phyloP scores from a whole-genome alignment of 2,329 filamentous ascomycete species.

The Ilyonectria destructans region DNA sequence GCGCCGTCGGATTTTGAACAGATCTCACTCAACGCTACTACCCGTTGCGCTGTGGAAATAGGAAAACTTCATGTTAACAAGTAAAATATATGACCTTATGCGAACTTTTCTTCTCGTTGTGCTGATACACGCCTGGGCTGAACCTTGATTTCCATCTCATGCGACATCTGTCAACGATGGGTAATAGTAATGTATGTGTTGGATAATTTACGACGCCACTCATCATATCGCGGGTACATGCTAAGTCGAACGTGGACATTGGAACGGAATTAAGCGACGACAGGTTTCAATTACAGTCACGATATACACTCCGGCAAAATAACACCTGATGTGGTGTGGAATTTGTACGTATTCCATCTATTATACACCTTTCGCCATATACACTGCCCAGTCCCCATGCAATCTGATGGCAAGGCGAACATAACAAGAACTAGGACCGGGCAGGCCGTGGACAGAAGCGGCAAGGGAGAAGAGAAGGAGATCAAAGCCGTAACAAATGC shows the following conservation, averaged over 20 bases:
- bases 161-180: too few relatives aligned
- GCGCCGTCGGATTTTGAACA: slow-evolving; percentile 43
- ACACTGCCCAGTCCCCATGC: slow-evolving; percentile 7
- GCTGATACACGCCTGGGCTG: background rate
- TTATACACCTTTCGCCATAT: slow-evolving; percentile 37
- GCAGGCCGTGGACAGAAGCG: slow-evolving; percentile 14
- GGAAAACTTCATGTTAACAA: slow-evolving; percentile 42
- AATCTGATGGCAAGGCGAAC: background rate
- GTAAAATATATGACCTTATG: slow-evolving; percentile 13
- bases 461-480: slow-evolving; percentile 35
- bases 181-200: too few relatives aligned
- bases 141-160: background rate
- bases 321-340: slow-evolving; percentile 18
- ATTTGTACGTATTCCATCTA: slow-evolving; percentile 41
- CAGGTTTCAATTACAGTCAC: background rate
- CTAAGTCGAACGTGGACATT: background rate
- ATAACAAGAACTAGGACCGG: background rate
- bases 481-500: slow-evolving; percentile 46
- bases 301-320: background rate
- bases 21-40: slow-evolving; percentile 37
- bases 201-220: too few relatives aligned
- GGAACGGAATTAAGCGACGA: too few relatives aligned
- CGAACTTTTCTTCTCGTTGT: slow-evolving; percentile 11
- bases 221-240: background rate
- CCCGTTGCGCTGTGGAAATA: slow-evolving; percentile 45